Evolutionary conservation across 768 basidiomycete genomes (phyloP).

Genomic region (Tylopilus felleus): DNA sequence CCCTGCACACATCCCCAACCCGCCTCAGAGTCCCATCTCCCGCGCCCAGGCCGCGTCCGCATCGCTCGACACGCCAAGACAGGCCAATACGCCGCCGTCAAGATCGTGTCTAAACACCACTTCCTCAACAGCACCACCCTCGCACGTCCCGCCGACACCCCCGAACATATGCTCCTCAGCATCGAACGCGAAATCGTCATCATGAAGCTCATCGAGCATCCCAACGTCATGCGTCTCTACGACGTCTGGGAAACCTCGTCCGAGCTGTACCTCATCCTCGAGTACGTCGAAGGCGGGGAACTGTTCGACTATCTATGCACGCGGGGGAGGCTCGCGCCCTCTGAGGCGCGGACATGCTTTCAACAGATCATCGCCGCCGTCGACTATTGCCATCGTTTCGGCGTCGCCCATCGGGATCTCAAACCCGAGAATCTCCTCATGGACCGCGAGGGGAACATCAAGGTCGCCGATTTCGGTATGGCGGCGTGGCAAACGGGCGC

Average conservation of each 20-base stretch:
- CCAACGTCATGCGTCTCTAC: slow-evolving; percentile 90
- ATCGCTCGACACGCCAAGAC: slow-evolving; percentile 87
- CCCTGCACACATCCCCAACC: not conserved
- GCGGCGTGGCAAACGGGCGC: slow-evolving; percentile 80
- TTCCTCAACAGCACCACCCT: slow-evolving; percentile 58
- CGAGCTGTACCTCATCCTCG: slow-evolving; percentile 87
- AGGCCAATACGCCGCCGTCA: slow-evolving; percentile 88
- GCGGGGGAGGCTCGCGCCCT: slow-evolving; percentile 63
- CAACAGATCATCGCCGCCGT: slow-evolving; percentile 91
- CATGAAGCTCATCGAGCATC: slow-evolving; percentile 96
- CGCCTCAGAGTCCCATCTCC: not conserved
- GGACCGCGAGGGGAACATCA: slow-evolving; percentile 81
- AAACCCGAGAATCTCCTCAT: slow-evolving; percentile 94
- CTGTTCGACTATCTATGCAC: slow-evolving; percentile 90
- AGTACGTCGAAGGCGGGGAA: slow-evolving; percentile 93
- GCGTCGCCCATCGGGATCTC: slow-evolving; percentile 90
- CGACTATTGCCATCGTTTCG: slow-evolving; percentile 92
- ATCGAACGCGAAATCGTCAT: slow-evolving; percentile 94
- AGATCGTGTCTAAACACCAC: slow-evolving; percentile 82
- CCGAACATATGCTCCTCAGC: slow-evolving; percentile 73
- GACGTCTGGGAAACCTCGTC: slow-evolving; percentile 96
- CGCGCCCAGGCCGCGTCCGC: slow-evolving; percentile 74
- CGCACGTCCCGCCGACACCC: slow-evolving; percentile 59
- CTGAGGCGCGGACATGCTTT: slow-evolving; percentile 82
- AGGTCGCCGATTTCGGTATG: slow-evolving; percentile 98